Conservation (phyloP, 208 protist species). For the Strigomonas culicis region DNA sequence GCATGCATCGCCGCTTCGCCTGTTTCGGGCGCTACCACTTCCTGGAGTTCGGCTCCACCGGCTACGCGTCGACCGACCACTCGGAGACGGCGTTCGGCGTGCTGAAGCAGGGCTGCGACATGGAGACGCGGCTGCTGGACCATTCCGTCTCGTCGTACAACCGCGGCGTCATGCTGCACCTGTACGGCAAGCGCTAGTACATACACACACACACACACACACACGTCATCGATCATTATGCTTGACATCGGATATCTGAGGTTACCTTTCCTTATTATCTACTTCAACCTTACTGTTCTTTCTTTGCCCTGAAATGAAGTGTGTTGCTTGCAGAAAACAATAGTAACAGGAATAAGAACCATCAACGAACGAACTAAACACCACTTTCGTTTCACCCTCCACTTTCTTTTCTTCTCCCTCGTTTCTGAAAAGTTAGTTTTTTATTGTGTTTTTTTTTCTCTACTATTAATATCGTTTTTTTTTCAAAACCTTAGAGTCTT, state of each 20-base stretch:
- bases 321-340: neutral
- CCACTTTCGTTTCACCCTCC: too few relatives aligned
- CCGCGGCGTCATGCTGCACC: slow-evolving; percentile 48
- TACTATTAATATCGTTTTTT: neutral
- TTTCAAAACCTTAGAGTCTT: neutral
- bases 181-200: slow-evolving; percentile 31
- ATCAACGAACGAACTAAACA: neutral
- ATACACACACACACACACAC: slow-evolving; percentile 4
- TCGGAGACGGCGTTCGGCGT: slow-evolving; percentile 52
- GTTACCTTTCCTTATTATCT: neutral
- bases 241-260: neutral
- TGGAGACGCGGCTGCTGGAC: slow-evolving; percentile 27
- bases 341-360: slow-evolving; percentile 6
- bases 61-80: slow-evolving; percentile 62
- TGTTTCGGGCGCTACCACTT: slow-evolving; percentile 80
- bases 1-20: slow-evolving; percentile 53
- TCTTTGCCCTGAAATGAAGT: too few relatives aligned
- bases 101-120: slow-evolving; percentile 48
- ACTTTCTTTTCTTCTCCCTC: slow-evolving; percentile 5
- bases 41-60: slow-evolving; percentile 32
- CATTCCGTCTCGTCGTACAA: slow-evolving; percentile 71
- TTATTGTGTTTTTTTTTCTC: neutral
- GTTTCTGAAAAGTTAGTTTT: slow-evolving; percentile 5
- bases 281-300: slow-evolving; percentile 7
- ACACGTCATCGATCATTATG: neutral